phyloP scores from a whole-genome alignment of 495 filamentous ascomycete genomes.

The Entonaema liquescens region DNA sequence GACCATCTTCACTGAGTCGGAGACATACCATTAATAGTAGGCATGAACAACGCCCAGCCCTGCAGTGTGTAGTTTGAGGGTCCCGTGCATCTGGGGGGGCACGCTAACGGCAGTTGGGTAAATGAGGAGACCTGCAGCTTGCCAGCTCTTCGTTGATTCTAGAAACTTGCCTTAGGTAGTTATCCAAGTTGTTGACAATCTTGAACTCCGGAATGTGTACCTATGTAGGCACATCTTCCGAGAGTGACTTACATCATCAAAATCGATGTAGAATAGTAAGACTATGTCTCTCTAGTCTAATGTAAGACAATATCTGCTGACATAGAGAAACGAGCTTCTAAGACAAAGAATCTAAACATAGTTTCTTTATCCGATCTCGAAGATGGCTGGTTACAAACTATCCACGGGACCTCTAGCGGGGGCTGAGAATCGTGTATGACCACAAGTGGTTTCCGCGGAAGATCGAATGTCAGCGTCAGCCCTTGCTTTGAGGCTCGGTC shows the following conservation, averaged over 20 bases:
- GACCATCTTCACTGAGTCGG: slow-evolving; percentile 6
- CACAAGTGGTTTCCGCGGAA: slow-evolving; percentile 14
- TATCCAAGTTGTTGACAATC: not conserved
- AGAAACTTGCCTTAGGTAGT: slow-evolving; percentile 25
- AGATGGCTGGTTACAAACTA: not conserved
- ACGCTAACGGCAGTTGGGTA: slow-evolving; percentile 38
- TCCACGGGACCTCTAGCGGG: slow-evolving; percentile 14
- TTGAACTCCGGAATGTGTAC: not conserved
- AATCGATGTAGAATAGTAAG: not conserved
- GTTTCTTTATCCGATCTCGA: not conserved
- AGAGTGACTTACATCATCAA: not conserved
- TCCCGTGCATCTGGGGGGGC: slow-evolving; percentile 24
- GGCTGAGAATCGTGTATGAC: slow-evolving; percentile 29
- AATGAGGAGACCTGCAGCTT: slow-evolving; percentile 4
- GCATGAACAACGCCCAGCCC: slow-evolving; percentile 17
- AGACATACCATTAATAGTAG: slow-evolving; percentile 35
- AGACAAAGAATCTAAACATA: slow-evolving; percentile 5
- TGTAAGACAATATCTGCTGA: not conserved
- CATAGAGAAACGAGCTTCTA: not conserved
- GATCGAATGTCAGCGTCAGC: slow-evolving; percentile 13
- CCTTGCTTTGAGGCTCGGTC: slow-evolving; percentile 32
- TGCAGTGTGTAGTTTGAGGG: slow-evolving; percentile 5
- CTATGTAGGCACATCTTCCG: not conserved
- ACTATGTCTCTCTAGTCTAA: not conserved
- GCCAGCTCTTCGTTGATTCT: slow-evolving; percentile 19